A percentile compares a stretch with the other conserved stretches of the same genome.
Conservation (phyloP, 495 filamentous ascomycete species). For the Mytilinidion resinicola region DNA sequence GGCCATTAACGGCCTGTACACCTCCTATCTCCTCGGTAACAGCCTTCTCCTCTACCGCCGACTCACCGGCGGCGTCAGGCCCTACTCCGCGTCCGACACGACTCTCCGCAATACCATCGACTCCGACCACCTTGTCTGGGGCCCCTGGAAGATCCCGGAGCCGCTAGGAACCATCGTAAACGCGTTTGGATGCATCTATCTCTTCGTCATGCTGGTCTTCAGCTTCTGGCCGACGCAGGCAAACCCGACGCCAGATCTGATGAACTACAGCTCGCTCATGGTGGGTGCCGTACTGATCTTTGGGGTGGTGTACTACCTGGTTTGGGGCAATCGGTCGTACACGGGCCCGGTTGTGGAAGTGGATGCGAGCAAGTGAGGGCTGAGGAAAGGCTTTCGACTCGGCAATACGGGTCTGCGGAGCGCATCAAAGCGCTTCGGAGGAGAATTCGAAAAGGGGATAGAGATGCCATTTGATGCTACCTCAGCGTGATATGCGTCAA, state of each 20-base stretch:
- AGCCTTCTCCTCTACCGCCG: neutral
- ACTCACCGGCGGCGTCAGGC: constrained; percentile 3
- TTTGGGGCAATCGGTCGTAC: constrained; percentile 3
- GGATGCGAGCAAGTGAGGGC: neutral
- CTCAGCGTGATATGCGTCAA: too few relatives aligned
- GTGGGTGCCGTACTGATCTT: constrained; percentile 5
- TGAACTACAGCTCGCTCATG: constrained; percentile 12
- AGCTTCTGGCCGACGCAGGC: constrained; percentile 5
- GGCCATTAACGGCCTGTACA: constrained; percentile 5
- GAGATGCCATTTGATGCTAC: too few relatives aligned
- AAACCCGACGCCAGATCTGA: neutral
- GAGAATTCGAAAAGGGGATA: neutral
- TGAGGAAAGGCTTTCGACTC: neutral
- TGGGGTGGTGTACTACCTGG: constrained; percentile 9
- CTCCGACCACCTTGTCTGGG: neutral
- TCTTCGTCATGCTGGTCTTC: constrained; percentile 6
- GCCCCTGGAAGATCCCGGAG: neutral
- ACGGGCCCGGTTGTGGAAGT: constrained; percentile 7
- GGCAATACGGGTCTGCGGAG: too few relatives aligned
- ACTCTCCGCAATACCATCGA: neutral
- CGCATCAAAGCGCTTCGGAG: too few relatives aligned
- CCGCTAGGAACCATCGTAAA: neutral
- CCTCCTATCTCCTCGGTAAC: constrained; percentile 7
- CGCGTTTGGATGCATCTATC: neutral
- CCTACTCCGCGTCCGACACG: neutral